Conservation (phyloP, 2,329 filamentous ascomycete genomes). For the Chalaropsis thielavioides region DNA sequence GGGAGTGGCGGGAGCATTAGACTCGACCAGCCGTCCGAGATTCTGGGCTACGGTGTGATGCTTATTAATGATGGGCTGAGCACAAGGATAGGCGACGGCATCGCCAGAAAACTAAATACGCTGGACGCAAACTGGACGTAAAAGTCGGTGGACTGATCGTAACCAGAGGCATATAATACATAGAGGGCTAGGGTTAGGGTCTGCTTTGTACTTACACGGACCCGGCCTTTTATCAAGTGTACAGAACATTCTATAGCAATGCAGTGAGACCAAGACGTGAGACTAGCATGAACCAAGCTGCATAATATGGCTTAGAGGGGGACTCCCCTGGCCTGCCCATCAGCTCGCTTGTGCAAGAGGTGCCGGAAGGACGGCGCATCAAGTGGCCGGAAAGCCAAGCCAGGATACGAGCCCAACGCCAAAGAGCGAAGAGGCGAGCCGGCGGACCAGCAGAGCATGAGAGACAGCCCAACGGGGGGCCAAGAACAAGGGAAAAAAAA, state of each 20-base stretch:
- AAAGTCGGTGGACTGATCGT: constrained; percentile 18
- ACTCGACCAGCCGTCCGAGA: constrained; percentile 27
- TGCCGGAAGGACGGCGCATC: too few species aligned
- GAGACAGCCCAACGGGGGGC: neutral
- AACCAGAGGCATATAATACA: neutral
- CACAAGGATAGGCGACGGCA: constrained; percentile 32
- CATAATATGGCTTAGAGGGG: neutral
- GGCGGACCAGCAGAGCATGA: neutral
- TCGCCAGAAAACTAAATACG: constrained; percentile 30
- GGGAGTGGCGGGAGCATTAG: constrained; percentile 23
- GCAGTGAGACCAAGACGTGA: neutral
- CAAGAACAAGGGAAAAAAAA: neutral
- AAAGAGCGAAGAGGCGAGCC: neutral
- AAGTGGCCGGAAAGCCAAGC: neutral
- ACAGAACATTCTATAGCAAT: too few species aligned
- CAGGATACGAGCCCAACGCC: neutral
- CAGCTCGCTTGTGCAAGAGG: too few species aligned
- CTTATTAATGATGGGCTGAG: constrained; percentile 29
- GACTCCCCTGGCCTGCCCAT: too few species aligned
- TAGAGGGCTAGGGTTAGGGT: neutral
- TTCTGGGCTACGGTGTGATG: constrained; percentile 30
- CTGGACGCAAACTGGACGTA: constrained; percentile 30
- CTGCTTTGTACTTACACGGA: neutral
- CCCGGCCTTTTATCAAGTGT: too few species aligned
- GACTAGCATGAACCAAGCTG: neutral